Evolutionary conservation across 192 early-diverging fungal species (phyloP).

Genomic region (Coemansia sp.): DNA sequence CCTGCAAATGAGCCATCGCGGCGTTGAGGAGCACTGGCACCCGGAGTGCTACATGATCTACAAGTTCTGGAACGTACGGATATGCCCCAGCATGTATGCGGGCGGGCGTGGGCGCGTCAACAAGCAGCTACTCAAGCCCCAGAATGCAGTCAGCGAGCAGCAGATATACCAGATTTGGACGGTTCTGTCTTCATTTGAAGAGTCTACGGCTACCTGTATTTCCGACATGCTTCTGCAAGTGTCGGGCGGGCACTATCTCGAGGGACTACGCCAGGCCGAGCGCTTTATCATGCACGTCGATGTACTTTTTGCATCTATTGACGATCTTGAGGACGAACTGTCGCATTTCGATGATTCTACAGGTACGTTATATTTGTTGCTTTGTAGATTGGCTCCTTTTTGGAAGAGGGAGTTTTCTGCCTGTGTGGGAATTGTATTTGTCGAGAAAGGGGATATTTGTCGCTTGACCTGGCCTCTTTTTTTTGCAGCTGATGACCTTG

Average conservation of each 20-base stretch:
- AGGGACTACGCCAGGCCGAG: conserved; percentile 81
- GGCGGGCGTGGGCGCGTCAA: conserved; percentile 49
- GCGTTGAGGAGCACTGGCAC: conserved; percentile 90
- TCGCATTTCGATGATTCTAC: conserved; percentile 66
- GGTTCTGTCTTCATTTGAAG: conserved; percentile 94
- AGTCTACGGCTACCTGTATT: conserved; percentile 93
- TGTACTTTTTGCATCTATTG: conserved; percentile 87
- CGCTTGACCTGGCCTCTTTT: not conserved
- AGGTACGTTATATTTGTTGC: conserved; percentile 31
- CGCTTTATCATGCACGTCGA: conserved; percentile 92
- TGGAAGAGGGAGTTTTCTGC: not conserved
- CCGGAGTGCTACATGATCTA: conserved; percentile 99
- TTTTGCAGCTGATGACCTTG: not conserved
- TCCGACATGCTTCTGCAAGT: conserved; percentile 93
- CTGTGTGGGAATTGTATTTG: not conserved
- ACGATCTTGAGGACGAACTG: conserved; percentile 80
- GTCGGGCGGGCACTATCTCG: conserved; percentile 79
- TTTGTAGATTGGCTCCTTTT: not conserved
- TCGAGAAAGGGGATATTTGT: not conserved
- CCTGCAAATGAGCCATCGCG: conserved; percentile 87
- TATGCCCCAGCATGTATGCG: conserved; percentile 51
- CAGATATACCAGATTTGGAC: conserved; percentile 89
- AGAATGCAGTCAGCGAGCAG: conserved; percentile 67
- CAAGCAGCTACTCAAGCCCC: conserved; percentile 51
- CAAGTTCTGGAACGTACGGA: conserved; percentile 70